phyloP scores from a whole-genome alignment of 352 stramenopile species.

The Phytophthora citricola region DNA sequence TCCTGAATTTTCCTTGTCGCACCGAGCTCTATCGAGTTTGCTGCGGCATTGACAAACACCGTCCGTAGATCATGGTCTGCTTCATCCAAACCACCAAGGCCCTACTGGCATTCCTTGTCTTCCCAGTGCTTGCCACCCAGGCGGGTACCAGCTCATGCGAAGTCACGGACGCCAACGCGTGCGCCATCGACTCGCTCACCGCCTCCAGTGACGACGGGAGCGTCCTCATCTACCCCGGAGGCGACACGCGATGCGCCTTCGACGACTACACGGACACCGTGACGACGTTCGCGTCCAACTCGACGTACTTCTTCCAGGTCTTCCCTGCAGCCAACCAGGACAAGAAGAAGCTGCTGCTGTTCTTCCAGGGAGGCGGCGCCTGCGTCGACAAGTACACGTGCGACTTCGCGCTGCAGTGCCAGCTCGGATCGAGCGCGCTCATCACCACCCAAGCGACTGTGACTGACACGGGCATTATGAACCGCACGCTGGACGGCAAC shows the following conservation, averaged over 20 bases:
- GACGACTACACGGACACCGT: constrained; percentile 41
- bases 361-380: constrained; percentile 62
- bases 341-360: constrained; percentile 64
- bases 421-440: constrained; percentile 36
- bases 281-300: constrained; percentile 38
- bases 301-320: constrained; percentile 65
- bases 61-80: constrained; percentile 2
- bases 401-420: constrained; percentile 58
- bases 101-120: background rate
- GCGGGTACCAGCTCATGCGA: constrained; percentile 5
- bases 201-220: constrained; percentile 8
- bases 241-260: constrained; percentile 24
- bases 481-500: constrained; percentile 53
- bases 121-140: constrained; percentile 1
- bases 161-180: constrained; percentile 26
- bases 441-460: constrained; percentile 49
- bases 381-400: constrained; percentile 65
- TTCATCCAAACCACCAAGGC: constrained; percentile 7
- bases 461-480: constrained; percentile 53
- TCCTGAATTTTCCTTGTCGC: background rate
- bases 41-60: background rate
- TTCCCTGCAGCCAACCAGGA: constrained; percentile 44
- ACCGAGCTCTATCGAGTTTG: background rate
- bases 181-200: constrained; percentile 32
- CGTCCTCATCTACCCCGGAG: background rate